Evolutionary conservation across 2,329 filamentous ascomycete species (phyloP), one percentile per base, ranked within the genome.

Genomic region (Penicillium sp.): DNA sequence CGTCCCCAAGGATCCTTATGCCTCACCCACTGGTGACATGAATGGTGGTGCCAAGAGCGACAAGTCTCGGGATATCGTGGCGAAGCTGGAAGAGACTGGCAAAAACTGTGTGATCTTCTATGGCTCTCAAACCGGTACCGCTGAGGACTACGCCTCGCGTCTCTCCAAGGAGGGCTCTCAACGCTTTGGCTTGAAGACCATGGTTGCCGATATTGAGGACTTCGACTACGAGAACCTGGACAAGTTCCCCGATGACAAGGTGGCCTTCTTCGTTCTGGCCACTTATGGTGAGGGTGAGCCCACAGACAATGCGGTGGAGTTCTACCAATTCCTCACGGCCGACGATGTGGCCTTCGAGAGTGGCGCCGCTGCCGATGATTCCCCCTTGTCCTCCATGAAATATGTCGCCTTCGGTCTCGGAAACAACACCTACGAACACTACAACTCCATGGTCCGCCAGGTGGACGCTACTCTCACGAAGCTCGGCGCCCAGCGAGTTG

Each of bases 21-120:
- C 85, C 51, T 78, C 74, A 56, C 79, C 84, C 35, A 79, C 87
- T 55, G 44, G 52, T 14, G 45, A 55, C 5, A 74, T 81, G 55
- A 80, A 78, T 62, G 77, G 78, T 59, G 78, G 76, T 50, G 74
- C 75, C 48, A 93, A 86, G 70, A 75, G 84, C 7, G 86, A 82
- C 53, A 89, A 88, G 72, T 90, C 89, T 44, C 77, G 92, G 54
- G 89, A 95, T 65, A 89, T 98, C 48, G 62, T 95, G 44, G 85
- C 96, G 74, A 94, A 94, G 71, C 84, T 98, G 81, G 85, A 95
- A 14, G 88, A 96, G 71, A 82, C 80, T 8, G 83, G 82, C 66
- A 98, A 96, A 73, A 96, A 98, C 71, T 95, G 90, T 66, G 83
- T 98, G 50, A 84, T 98, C 57, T 95, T 98, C 74, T 98, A 95